A percentile compares a stretch with the other conserved stretches of the same genome.
Conservation (phyloP, 345 rosid species). For the Theobroma cacao region DNA sequence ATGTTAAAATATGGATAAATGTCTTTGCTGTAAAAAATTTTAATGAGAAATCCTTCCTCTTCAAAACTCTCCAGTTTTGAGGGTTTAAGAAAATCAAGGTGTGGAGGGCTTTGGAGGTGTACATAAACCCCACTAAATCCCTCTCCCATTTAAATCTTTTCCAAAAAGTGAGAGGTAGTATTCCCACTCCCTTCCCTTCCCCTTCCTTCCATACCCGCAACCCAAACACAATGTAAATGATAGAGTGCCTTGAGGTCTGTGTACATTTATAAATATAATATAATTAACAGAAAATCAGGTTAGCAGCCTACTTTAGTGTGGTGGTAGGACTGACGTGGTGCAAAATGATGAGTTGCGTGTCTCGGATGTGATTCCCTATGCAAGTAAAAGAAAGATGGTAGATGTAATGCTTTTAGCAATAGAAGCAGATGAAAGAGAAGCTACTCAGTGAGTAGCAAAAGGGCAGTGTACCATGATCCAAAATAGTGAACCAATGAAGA, state of each 20-base stretch:
- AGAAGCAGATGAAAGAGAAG: not conserved
- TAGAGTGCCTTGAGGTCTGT: not conserved
- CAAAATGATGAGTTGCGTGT: not conserved
- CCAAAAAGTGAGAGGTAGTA: not conserved
- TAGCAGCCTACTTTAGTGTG: not conserved
- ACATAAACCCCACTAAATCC: not conserved
- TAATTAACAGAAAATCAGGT: not conserved
- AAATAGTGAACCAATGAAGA: too few relatives aligned
- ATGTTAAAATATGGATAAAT: not conserved
- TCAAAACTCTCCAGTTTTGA: not conserved
- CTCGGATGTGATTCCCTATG: not conserved
- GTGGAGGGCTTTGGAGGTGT: not conserved
- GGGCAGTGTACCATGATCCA: too few relatives aligned
- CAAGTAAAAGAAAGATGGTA: not conserved
- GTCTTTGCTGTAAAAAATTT: not conserved
- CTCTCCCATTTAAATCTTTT: not conserved
- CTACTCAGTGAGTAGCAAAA: not conserved
- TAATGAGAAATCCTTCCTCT: not conserved
- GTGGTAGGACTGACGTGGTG: not conserved
- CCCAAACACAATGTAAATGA: too few relatives aligned
- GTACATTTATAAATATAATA: too few relatives aligned
- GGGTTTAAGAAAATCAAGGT: not conserved
- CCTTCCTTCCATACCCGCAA: not conserved
- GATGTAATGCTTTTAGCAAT: not conserved
- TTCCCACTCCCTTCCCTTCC: not conserved